These are phyloP conservation scores for Solanum pinnatisectum DNA, from an alignment of 257 asterid species.

Conservation along the genomic window DNA sequence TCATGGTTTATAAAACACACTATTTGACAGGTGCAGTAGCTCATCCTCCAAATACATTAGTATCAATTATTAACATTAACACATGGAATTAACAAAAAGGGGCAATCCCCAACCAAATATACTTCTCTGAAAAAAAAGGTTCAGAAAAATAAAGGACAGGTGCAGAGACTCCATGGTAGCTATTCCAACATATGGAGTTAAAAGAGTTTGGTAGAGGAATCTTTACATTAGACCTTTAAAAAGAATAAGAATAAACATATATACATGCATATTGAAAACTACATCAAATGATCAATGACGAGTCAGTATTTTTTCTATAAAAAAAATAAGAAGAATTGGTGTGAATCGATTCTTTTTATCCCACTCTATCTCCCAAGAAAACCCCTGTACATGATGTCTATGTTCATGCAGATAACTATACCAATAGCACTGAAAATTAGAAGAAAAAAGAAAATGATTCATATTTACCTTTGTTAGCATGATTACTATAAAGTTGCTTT, in stretches of 20 bases:
- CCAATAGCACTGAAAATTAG: neutral
- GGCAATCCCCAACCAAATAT: neutral
- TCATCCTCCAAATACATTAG: neutral
- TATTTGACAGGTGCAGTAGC: neutral
- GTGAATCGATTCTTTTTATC: neutral
- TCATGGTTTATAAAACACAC: neutral
- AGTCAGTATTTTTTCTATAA: neutral
- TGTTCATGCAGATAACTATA: neutral
- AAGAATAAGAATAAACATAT: neutral
- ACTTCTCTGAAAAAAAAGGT: neutral
- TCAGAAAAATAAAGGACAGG: neutral
- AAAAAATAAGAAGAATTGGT: neutral
- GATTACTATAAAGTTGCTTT: conserved; percentile 54
- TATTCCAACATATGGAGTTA: neutral
- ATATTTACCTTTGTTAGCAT: conserved; percentile 58
- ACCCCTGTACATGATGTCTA: neutral
- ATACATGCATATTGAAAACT: neutral
- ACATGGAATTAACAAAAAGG: neutral
- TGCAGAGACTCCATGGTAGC: neutral
- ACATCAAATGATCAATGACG: neutral
- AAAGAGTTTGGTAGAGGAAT: neutral
- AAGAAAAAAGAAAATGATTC: neutral
- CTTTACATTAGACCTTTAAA: neutral
- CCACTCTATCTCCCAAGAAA: neutral
- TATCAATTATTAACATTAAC: neutral